phyloP scores from a whole-genome alignment of 192 early-diverging fungal genomes.

The Fimicolochytrium jonesii region DNA sequence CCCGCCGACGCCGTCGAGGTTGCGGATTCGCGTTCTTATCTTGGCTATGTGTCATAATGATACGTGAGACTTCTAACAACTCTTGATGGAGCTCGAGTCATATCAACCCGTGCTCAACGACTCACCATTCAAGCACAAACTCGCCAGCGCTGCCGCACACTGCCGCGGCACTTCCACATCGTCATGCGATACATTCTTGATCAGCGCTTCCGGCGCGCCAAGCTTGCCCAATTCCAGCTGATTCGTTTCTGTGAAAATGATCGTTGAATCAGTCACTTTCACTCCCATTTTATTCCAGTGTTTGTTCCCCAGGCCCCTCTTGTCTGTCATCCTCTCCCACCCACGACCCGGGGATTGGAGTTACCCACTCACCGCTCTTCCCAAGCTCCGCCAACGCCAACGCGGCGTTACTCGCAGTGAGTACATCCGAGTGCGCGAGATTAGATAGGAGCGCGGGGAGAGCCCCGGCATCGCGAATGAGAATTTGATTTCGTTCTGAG shows the following conservation, averaged over 20 bases:
- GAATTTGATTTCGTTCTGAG: conserved; percentile 38
- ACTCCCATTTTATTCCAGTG: too few relatives aligned
- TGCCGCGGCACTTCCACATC: conserved; percentile 41
- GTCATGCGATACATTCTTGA: conserved; percentile 39
- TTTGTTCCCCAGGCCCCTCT: too few relatives aligned
- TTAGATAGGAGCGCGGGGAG: conserved; percentile 27
- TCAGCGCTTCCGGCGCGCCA: conserved; percentile 35
- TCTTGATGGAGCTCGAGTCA: too few relatives aligned
- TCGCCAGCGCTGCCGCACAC: conserved; percentile 37
- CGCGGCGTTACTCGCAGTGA: conserved; percentile 34
- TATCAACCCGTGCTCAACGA: too few relatives aligned
- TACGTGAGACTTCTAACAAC: too few relatives aligned
- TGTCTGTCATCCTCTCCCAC: too few relatives aligned
- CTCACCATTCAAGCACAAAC: conserved; percentile 43
- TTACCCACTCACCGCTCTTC: conserved; percentile 42
- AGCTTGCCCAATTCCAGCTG: conserved; percentile 48
- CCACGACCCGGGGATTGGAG: too few relatives aligned
- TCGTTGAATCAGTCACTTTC: too few relatives aligned
- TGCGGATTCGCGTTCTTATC: conserved; percentile 32
- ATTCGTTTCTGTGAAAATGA: conserved; percentile 43
- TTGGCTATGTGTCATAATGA: too few relatives aligned
- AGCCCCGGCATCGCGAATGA: conserved; percentile 39
- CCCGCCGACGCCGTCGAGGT: conserved; percentile 25
- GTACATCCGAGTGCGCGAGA: conserved; percentile 31
- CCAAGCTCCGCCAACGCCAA: conserved; percentile 38